Conservation (phyloP, 2,329 filamentous ascomycete species). For the Beauveria pseudobassiana region DNA sequence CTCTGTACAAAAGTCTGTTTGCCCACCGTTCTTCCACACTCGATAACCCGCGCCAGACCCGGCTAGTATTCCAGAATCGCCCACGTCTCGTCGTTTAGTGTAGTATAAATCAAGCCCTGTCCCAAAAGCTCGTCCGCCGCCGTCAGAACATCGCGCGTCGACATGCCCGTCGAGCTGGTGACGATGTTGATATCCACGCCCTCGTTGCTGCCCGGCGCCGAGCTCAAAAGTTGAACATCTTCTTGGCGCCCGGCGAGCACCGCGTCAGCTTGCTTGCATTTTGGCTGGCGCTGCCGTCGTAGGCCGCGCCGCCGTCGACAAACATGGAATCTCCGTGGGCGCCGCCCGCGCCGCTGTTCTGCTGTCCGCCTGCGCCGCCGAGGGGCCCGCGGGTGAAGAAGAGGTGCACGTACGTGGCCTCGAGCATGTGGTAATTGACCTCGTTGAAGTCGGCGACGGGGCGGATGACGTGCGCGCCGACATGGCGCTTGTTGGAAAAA, state of each 20-base stretch:
- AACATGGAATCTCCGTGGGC: constrained; percentile 28
- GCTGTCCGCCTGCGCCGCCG: constrained; percentile 32
- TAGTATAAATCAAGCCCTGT: constrained; percentile 76
- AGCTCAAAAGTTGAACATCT: constrained; percentile 66
- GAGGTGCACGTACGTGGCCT: constrained; percentile 82
- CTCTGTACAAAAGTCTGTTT: constrained; percentile 1
- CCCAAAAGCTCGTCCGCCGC: constrained; percentile 76
- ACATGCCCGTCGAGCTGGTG: constrained; percentile 55
- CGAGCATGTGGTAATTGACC: constrained; percentile 84
- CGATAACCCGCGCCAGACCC: not conserved
- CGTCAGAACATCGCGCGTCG: constrained; percentile 60
- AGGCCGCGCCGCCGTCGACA: constrained; percentile 30
- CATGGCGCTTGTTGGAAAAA: constrained; percentile 76
- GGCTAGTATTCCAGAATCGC: constrained; percentile 64
- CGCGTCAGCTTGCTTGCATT: constrained; percentile 30
- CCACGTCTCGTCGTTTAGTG: constrained; percentile 89
- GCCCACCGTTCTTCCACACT: not conserved
- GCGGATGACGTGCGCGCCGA: constrained; percentile 74
- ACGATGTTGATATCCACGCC: constrained; percentile 78
- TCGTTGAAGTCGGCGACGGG: constrained; percentile 83
- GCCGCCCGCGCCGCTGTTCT: constrained; percentile 14
- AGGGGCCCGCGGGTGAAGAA: constrained; percentile 66
- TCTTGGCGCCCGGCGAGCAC: constrained; percentile 53
- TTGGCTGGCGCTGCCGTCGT: constrained; percentile 25
- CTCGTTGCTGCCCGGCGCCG: constrained; percentile 65